Percentiles rank a stretch among this genome's conserved stretches.
phyloP scores from a whole-genome alignment of 495 filamentous ascomycete species.

The Talaromyces thailandensis region DNA sequence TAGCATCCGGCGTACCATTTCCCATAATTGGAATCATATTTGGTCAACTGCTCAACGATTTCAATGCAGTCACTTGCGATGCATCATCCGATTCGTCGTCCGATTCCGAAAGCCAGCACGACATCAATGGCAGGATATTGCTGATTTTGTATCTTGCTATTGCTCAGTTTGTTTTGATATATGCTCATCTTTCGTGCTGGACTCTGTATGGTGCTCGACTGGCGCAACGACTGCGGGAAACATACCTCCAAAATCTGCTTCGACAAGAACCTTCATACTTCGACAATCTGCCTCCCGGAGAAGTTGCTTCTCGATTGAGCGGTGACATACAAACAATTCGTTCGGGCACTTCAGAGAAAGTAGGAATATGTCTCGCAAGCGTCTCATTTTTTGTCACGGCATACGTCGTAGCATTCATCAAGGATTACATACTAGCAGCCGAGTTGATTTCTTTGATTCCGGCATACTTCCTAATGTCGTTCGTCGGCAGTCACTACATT shows the following conservation, averaged over 20 bases:
- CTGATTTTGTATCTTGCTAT: conserved; percentile 55
- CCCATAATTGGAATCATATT: conserved; percentile 61
- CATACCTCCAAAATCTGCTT: conserved; percentile 47
- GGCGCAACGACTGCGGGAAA: conserved; percentile 50
- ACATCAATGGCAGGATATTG: conserved; percentile 49
- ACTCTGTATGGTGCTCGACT: conserved; percentile 52
- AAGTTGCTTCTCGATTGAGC: conserved; percentile 53
- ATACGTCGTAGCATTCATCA: conserved; percentile 57
- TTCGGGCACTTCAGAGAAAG: conserved; percentile 58
- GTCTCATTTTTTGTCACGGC: conserved; percentile 54
- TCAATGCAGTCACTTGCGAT: conserved; percentile 51
- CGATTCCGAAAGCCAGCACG: conserved; percentile 21
- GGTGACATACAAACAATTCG: conserved; percentile 53
- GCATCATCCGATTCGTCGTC: conserved; percentile 14
- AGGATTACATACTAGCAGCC: conserved; percentile 32
- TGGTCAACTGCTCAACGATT: conserved; percentile 56
- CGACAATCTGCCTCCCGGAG: conserved; percentile 44
- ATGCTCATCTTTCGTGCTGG: conserved; percentile 45
- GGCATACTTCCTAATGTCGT: conserved; percentile 56
- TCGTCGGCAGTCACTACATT: conserved; percentile 50
- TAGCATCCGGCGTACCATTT: conserved; percentile 58
- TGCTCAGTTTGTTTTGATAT: conserved; percentile 53
- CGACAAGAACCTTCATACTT: conserved; percentile 55
- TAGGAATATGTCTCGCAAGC: conserved; percentile 49
- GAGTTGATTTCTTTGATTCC: conserved; percentile 50